Conservation (phyloP, 2,329 filamentous ascomycete genomes). For the Trichophyton simii region DNA sequence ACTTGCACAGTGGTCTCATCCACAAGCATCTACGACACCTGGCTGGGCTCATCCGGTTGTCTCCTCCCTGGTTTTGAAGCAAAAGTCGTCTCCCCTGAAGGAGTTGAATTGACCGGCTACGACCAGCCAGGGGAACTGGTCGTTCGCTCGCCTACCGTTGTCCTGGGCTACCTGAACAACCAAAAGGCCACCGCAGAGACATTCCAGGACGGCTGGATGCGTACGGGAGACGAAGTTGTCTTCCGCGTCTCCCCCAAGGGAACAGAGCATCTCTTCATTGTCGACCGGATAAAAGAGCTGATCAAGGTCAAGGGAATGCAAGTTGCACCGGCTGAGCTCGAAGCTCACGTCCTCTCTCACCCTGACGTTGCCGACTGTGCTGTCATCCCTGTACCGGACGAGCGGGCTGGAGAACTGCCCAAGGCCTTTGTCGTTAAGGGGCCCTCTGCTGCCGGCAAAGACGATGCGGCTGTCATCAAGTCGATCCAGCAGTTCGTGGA, state of each 20-base stretch:
- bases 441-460: conserved; percentile 35
- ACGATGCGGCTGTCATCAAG: conserved; percentile 39
- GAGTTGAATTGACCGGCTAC: conserved; percentile 55
- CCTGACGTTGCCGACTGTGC: conserved; percentile 64
- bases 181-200: conserved; percentile 71
- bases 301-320: conserved; percentile 74
- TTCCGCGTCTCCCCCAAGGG: conserved; percentile 52
- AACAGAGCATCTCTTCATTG: conserved; percentile 70
- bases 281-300: conserved; percentile 67
- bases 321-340: conserved; percentile 72
- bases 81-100: conserved; percentile 56
- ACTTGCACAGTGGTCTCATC: conserved; percentile 57
- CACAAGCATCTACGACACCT: conserved; percentile 47
- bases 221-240: conserved; percentile 73
- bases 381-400: conserved; percentile 61
- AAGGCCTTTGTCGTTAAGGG: conserved; percentile 54
- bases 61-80: conserved; percentile 53
- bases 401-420: conserved; percentile 48
- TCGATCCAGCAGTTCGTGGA: conserved; percentile 48
- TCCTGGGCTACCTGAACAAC: conserved; percentile 78
- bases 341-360: conserved; percentile 65
- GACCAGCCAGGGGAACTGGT: conserved; percentile 70
- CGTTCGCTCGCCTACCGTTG: conserved; percentile 62
- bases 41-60: conserved; percentile 59
- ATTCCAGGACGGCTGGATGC: conserved; percentile 68